Evolutionary conservation across 495 filamentous ascomycete species (phyloP).

Genomic region (Neurospora sublineolata): DNA sequence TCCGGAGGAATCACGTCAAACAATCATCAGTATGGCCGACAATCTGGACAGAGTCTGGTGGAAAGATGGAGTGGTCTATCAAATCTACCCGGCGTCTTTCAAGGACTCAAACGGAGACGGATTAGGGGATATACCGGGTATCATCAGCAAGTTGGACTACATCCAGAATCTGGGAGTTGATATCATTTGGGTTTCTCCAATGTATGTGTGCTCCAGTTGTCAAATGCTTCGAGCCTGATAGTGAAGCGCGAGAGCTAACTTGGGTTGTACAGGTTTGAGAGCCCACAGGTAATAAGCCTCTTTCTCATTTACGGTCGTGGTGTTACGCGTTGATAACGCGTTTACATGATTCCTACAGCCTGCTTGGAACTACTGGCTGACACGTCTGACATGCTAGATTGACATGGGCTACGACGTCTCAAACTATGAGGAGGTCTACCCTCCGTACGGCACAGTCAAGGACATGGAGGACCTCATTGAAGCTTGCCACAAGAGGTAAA

Average conservation of each 20-base stretch:
- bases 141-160: slow-evolving; percentile 56
- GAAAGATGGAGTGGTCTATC: slow-evolving; percentile 45
- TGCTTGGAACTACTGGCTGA: not conserved
- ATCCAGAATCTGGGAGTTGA: slow-evolving; percentile 52
- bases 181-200: slow-evolving; percentile 57
- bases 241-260: not conserved
- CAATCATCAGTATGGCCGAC: not conserved
- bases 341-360: not conserved
- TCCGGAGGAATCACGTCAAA: not conserved
- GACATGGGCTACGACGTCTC: slow-evolving; percentile 53
- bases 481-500: slow-evolving; percentile 39
- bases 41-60: slow-evolving; percentile 18
- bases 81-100: slow-evolving; percentile 61
- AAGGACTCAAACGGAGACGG: slow-evolving; percentile 59
- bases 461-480: slow-evolving; percentile 50
- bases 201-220: slow-evolving; percentile 14
- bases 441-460: slow-evolving; percentile 48
- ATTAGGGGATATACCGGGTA: slow-evolving; percentile 56
- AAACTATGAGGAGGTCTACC: slow-evolving; percentile 50
- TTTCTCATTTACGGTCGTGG: not conserved
- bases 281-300: slow-evolving; percentile 36
- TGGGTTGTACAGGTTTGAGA: slow-evolving; percentile 35
- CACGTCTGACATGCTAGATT: slow-evolving; percentile 12
- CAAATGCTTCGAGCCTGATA: not conserved
- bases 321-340: not conserved